Evolutionary conservation across 306 rosid genomes (phyloP).

Genomic region (Trichosanthes cucumerina): DNA sequence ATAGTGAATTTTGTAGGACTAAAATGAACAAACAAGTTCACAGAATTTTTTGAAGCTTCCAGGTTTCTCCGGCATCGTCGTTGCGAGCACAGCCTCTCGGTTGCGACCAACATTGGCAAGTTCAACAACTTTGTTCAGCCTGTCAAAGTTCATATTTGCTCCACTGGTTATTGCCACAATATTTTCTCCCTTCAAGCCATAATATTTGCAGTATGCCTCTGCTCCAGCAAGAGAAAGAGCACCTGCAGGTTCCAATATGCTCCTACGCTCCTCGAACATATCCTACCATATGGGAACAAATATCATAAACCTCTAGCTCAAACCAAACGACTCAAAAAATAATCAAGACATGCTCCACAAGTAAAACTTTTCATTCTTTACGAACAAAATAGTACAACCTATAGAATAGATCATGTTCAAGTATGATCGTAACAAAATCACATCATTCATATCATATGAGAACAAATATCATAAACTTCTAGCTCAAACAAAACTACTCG

Average conservation of each 20-base stretch:
- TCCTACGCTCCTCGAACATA: conserved; percentile 94
- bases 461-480: too few relatives aligned
- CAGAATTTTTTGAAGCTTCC: conserved; percentile 82
- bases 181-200: conserved; percentile 72
- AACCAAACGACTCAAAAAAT: background rate
- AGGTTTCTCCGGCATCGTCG: conserved; percentile 64
- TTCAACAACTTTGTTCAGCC: conserved; percentile 73
- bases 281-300: conserved; percentile 46
- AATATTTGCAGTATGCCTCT: conserved; percentile 92
- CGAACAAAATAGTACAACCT: too few relatives aligned
- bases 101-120: conserved; percentile 90
- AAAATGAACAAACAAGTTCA: conserved; percentile 49
- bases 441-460: too few relatives aligned
- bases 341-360: background rate
- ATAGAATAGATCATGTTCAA: too few relatives aligned
- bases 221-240: conserved; percentile 98
- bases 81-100: conserved; percentile 84
- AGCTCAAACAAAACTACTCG: too few relatives aligned
- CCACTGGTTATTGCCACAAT: conserved; percentile 86
- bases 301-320: conserved; percentile 1
- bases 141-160: conserved; percentile 98
- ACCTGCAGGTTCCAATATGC: conserved; percentile 96
- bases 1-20: background rate
- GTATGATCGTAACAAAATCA: too few relatives aligned
- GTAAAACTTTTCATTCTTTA: too few relatives aligned